Base-by-base conservation (phyloP, 257 asterid species). In the Mitragyna speciosa region DNA sequence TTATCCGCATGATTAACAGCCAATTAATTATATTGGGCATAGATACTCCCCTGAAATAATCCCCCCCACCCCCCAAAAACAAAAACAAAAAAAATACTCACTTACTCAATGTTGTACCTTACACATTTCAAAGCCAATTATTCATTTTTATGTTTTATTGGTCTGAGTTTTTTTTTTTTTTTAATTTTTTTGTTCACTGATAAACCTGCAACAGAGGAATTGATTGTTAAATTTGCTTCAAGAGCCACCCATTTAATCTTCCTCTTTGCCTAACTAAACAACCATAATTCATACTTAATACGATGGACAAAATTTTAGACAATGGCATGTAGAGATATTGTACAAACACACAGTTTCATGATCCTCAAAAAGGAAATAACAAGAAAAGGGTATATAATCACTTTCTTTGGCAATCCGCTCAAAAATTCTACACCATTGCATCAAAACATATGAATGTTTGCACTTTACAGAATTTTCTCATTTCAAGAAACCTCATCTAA, bases 401-500 rank as follows among this genome's bases (percentile, higher is more conserved):
- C 3, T 36, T 4, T 31, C 65, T 26, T 70, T 47, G 51, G 9
- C 12, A 52, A 36, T 45, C 54, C 19, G 31, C 52, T 30, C 73
- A 24, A 30, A 77, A 77, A 31, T n/a, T 24, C 26, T 5, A 36
- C 49, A 48, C 28, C 56, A 12, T 5, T 24, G 69, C 59, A 68
- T 58, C 59, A 75, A 52, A 52, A 56, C 63, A 48, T 33, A 15
- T 31, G 31, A 12, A 17, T 10, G 11, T 45, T 75, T 36, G 20
- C 22, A 45, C 30, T 17, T 61, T 48, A 22, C 52, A 24, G 39
- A 58, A 49, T 22, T 22, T 56, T 15, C 39, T 76, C 84, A 75
- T 89, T 89, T 70, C 83, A 82, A 71, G 83, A 86, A 72, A 81
- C 99, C 87, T 95, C 97, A 2, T 94, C 97, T 83, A 96, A 78